Evolutionary conservation across 2,329 filamentous ascomycete genomes (phyloP).

Genomic region (Pezicula rhizophila): DNA sequence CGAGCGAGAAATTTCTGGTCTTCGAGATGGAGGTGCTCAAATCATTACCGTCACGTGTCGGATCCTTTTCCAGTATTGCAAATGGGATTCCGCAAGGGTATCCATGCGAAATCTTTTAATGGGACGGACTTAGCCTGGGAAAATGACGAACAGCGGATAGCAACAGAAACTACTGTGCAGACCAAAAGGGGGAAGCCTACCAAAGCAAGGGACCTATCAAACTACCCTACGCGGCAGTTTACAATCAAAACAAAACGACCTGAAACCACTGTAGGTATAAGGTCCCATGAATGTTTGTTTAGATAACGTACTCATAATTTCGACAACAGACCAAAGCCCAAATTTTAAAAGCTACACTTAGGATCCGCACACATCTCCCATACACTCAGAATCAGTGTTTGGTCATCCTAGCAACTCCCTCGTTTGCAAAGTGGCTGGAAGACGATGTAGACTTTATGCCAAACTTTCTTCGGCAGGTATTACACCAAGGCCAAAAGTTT

Average conservation of each 20-base stretch:
- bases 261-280: background rate
- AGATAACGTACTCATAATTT: background rate
- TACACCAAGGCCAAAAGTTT: slow-evolving; percentile 3
- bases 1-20: background rate
- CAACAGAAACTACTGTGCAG: too few relatives aligned
- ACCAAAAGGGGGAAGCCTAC: too few relatives aligned
- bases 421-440: slow-evolving; percentile 24
- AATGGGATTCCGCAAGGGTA: background rate
- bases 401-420: slow-evolving; percentile 28
- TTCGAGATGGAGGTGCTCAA: too few relatives aligned
- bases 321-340: too few relatives aligned
- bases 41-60: background rate
- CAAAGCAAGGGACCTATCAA: too few relatives aligned
- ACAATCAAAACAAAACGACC: background rate
- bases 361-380: background rate
- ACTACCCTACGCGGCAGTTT: background rate
- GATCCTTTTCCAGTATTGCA: background rate
- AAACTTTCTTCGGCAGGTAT: slow-evolving; percentile 11
- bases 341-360: background rate
- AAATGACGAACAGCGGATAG: too few relatives aligned
- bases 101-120: too few relatives aligned
- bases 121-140: too few relatives aligned
- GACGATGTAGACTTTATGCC: slow-evolving; percentile 23
- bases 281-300: background rate
- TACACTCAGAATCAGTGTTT: slow-evolving; percentile 12